Base-by-base conservation (phyloP, 106 monocot genomes). In the Platanthera zijinensis region DNA sequence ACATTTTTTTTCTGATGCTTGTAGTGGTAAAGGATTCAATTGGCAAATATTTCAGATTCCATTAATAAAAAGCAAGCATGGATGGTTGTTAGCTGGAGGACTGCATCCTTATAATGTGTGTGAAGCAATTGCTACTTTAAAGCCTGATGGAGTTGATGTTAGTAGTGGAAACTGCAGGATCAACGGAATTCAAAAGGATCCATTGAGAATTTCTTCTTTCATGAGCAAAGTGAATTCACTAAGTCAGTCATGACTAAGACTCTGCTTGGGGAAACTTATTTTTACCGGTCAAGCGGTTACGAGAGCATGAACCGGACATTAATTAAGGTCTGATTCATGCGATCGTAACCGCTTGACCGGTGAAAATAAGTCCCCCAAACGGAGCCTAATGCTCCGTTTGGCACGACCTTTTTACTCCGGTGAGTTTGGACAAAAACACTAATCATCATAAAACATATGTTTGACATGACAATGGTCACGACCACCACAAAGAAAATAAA, bases 141-240 rank as follows among this genome's bases (percentile, higher is more conserved):
- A n/a, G n/a, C n/a, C n/a, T n/a, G n/a, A 92, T 72, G 92, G 95
- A n/a, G 90, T 96, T 49, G 95, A 96, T 78, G 90, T 96, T 25
- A 96, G 96, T 75, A 92, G 96, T 75, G 90, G 96, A 6, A 93
- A 90, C n/a, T 96, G 95, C 72, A 78, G 53, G 7, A 45, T 77
- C 5, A 84, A 93, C 78, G 90, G 92, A 0, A 81, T 92, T 63
- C 57, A 49, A 8, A 96, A 96, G 83, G 95, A 92, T 57, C 85
- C 87, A 9, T 0, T 17, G 50, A 91, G 57, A 75, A 89, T 95
- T 46, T 76, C 76, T 57, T 81, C 84, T 21, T 91, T 95, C 79
- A 85, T 92, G 80, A 84, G 76, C 69, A 84, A 72, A 56, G 80
- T 95, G 6, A 84, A 81, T 17, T 95, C 79, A 6, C n/a, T 75